phyloP scores from a whole-genome alignment of 352 stramenopile species.

The Pythium utonaiense region DNA sequence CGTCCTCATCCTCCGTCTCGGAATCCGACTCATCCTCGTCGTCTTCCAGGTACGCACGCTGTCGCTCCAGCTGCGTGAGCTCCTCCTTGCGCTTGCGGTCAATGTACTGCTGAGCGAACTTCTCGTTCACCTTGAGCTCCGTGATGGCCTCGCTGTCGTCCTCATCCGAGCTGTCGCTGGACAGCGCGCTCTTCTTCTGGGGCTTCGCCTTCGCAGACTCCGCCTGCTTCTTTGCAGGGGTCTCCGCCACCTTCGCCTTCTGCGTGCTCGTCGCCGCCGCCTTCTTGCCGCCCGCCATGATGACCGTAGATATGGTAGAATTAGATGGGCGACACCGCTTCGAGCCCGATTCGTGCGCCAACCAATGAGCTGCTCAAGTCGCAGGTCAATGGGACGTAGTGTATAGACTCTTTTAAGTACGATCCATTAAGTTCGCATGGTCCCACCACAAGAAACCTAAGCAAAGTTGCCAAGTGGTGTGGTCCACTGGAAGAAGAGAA shows the following conservation, averaged over 20 bases:
- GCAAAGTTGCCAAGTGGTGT: neutral
- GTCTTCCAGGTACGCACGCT: conserved; percentile 34
- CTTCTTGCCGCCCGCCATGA: conserved; percentile 12
- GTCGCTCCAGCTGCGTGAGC: conserved; percentile 49
- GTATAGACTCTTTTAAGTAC: neutral
- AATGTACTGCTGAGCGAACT: conserved; percentile 70
- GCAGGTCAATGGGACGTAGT: conserved; percentile 2
- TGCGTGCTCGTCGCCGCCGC: neutral
- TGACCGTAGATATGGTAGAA: neutral
- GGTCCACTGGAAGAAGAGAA: conserved; percentile 9
- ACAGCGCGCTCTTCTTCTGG: conserved; percentile 4
- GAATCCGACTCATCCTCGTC: conserved; percentile 69
- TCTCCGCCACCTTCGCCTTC: neutral
- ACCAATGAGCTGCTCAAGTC: conserved; percentile 26
- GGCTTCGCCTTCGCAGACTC: conserved; percentile 3
- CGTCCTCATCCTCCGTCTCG: conserved; percentile 84
- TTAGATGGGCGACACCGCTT: conserved; percentile 1
- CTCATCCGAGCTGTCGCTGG: conserved; percentile 14
- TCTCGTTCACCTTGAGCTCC: conserved; percentile 73
- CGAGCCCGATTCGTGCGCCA: conserved; percentile 5
- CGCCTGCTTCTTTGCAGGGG: neutral
- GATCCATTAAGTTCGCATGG: conserved; percentile 6
- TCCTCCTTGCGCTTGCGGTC: conserved; percentile 82
- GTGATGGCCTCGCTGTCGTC: conserved; percentile 21
- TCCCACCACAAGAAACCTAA: too few relatives aligned